Percentiles rank a stretch among this genome's conserved stretches.
Evolutionary conservation across 1,284 basidiomycete genomes (phyloP).

Genomic region (Ustilago bromivora): DNA sequence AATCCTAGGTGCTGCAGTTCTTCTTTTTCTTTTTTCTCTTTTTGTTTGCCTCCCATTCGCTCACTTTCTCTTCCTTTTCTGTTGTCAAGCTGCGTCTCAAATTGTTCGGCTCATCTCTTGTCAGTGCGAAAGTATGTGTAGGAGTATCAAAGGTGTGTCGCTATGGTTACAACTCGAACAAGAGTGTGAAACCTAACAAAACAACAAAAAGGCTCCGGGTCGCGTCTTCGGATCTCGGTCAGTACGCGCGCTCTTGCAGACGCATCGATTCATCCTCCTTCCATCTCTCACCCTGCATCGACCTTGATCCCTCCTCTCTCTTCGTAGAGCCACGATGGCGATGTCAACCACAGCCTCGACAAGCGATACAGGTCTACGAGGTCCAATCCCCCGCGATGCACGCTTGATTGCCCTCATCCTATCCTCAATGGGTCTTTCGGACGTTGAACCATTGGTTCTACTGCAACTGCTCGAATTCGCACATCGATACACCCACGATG

Average conservation of each 20-base stretch:
- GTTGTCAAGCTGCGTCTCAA: too few species aligned
- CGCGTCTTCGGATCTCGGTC: not conserved
- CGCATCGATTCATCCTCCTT: not conserved
- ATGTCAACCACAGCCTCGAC: not conserved
- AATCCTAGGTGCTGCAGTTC: conserved; percentile 84
- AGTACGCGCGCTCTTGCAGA: not conserved
- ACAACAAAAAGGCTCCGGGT: not conserved
- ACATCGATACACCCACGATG: conserved; percentile 91
- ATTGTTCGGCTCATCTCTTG: too few species aligned
- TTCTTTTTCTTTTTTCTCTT: conserved; percentile 45
- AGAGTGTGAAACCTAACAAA: not conserved
- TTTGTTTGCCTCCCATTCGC: not conserved
- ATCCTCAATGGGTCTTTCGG: conserved; percentile 92
- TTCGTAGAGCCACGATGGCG: not conserved
- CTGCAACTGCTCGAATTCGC: conserved; percentile 96
- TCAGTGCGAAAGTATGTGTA: too few species aligned
- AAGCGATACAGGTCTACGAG: conserved; percentile 32
- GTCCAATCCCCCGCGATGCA: conserved; percentile 80
- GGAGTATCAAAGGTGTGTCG: too few species aligned
- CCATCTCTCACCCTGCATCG: not conserved
- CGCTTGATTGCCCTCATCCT: conserved; percentile 91
- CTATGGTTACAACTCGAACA: not conserved
- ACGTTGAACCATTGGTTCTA: conserved; percentile 91
- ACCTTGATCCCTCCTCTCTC: not conserved
- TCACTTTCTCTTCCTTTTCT: too few species aligned